phyloP scores from a whole-genome alignment of 179 eudicot species.

The Heliamphora pulchella region DNA sequence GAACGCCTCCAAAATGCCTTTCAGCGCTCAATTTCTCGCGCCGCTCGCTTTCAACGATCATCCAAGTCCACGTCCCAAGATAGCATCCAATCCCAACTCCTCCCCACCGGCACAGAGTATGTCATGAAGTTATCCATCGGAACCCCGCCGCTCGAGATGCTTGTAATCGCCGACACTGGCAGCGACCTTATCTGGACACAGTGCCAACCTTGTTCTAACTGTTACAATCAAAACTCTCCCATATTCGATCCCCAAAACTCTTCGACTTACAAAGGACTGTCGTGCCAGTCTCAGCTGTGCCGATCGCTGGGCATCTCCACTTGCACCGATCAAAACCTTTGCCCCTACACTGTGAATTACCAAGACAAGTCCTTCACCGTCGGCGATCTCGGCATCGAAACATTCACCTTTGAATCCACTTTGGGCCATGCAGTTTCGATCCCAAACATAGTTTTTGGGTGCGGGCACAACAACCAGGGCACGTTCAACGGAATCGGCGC shows the following conservation, averaged over 20 bases:
- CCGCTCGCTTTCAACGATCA: neutral
- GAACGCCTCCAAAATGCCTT: conserved; percentile 29
- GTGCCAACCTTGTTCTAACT: conserved; percentile 27
- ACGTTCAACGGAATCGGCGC: conserved; percentile 19
- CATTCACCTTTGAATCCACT: conserved; percentile 27
- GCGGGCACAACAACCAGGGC: conserved; percentile 26
- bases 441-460: conserved; percentile 34
- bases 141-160: conserved; percentile 36
- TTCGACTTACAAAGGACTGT: neutral
- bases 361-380: conserved; percentile 33
- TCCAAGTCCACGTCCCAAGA: neutral
- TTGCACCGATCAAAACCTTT: conserved; percentile 15
- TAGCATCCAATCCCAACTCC: conserved; percentile 20
- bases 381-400: conserved; percentile 44
- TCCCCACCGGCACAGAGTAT: conserved; percentile 29
- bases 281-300: conserved; percentile 18
- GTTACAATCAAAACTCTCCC: conserved; percentile 23
- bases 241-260: conserved; percentile 21
- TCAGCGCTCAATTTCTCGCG: conserved; percentile 29
- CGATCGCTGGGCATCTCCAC: neutral
- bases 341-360: conserved; percentile 29
- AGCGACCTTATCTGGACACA: conserved; percentile 43
- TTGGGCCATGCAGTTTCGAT: conserved; percentile 5
- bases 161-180: conserved; percentile 47
- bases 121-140: conserved; percentile 51